Evolutionary conservation across 108 stramenopile genomes (phyloP), one percentile per base, ranked within the genome.

Genomic region (Phaeodactylum tricornutum): DNA sequence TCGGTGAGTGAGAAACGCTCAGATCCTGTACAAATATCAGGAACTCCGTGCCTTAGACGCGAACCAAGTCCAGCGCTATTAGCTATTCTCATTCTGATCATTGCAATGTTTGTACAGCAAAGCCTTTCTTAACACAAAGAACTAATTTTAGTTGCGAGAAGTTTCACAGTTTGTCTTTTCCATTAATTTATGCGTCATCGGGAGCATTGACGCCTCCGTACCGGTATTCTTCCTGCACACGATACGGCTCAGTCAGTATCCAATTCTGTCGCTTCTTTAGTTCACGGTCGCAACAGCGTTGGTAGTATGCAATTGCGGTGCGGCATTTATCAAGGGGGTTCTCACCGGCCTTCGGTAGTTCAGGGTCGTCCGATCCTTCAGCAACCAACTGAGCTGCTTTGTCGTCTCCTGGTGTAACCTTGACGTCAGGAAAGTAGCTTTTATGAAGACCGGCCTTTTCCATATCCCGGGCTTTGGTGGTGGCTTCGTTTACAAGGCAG

Each of bases 161-260:
- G n/a, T n/a, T n/a, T n/a, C n/a, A n/a, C n/a, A n/a, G n/a, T n/a
- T n/a, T n/a, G n/a, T n/a, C n/a, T n/a, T n/a, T n/a, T n/a, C n/a
- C n/a, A n/a, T n/a, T n/a, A n/a, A n/a, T n/a, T n/a, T n/a, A n/a
- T n/a, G n/a, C n/a, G n/a, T n/a, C n/a, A n/a, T n/a, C n/a, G n/a
- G n/a, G n/a, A n/a, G n/a, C n/a, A n/a, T n/a, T n/a, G n/a, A n/a
- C n/a, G n/a, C n/a, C n/a, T n/a, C n/a, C 57, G 58, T 91, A 91
- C 25, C 89, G 55, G 55, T 91, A 91, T 50, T 91, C 89, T 66
- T 91, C 84, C 55, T 85, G 84, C 23, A 91, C 89, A 38, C 89
- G 74, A 54, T 83, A 84, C 1, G 82, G 77, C 50, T 91, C 89
- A 7, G 76, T 81, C 33, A 91, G 58, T 30, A 91, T 74, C 80